Conservation (phyloP, 345 rosid genomes). For the Isatis tinctoria region DNA sequence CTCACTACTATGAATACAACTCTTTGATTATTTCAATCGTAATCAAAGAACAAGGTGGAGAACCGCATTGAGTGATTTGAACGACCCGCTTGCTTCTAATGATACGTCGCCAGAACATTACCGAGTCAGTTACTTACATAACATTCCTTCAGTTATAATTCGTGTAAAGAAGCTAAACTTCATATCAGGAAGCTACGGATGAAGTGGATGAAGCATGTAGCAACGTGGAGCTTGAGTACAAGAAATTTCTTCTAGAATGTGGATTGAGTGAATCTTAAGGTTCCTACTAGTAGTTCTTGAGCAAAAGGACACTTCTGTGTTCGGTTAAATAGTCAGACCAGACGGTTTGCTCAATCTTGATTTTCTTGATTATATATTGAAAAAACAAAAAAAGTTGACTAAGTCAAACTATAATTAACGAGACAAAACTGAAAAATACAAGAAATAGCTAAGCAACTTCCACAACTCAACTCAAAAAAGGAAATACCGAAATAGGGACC, state of each 20-base stretch:
- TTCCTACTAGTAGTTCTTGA: not conserved
- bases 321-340: not conserved
- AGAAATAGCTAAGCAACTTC: no score
- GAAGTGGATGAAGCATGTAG: slow-evolving; percentile 11
- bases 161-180: not conserved
- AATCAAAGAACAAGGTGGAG: slow-evolving; percentile 26
- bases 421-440: no score
- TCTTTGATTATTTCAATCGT: no score
- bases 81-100: slow-evolving; percentile 20
- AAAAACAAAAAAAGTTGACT: no score
- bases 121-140: slow-evolving; percentile 4
- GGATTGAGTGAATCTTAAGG: slow-evolving; percentile 22
- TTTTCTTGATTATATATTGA: not conserved
- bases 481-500: no score
- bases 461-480: no score
- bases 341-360: no score
- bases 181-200: not conserved
- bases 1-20: no score
- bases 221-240: slow-evolving; percentile 26
- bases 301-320: not conserved
- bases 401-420: no score
- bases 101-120: not conserved
- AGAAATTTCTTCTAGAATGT: slow-evolving; percentile 29
- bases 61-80: slow-evolving; percentile 15
- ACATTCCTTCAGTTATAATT: not conserved